Base-by-base conservation (phyloP, 257 asterid genomes). In the Nicotiana obtusifolia region DNA sequence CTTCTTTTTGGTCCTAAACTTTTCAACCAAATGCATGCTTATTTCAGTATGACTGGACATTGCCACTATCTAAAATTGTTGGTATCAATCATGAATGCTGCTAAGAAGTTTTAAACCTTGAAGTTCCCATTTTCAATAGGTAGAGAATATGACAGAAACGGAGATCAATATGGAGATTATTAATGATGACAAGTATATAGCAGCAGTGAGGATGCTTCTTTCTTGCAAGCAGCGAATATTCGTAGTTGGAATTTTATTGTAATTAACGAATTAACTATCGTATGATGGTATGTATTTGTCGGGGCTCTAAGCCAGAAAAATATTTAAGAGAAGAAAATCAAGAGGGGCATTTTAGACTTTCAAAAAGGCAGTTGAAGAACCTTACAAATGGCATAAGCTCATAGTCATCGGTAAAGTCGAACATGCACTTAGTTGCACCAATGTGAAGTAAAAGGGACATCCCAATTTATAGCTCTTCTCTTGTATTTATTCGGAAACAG, bases 331-430 rank as follows among this genome's bases (percentile, higher is more conserved):
- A 73, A 44, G 22, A 65, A 65, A 30, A 47, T 15, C 0, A 10
- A 20, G 5, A 30, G 24, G 68, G 67, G 81, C 7, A 54, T 77
- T 76, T 24, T 22, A 62, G 82, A 57, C 76, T 54, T 80, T 80
- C 76, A 79, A 0, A 56, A 77, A 77, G 67, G 52, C n/a, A 16
- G 17, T 56, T 9, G 41, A 56, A 52, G 28, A 57, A 52, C 5
- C 69, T 77, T 19, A 35, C 52, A 78, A 78, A 41, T 60, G 59
- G 73, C 41, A 60, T 33, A 41, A 20, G 16, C 1, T 56, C 16
- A 57, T 35, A 37, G 17, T 64, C 82, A 11, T 57, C 5, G 82
- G 54, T 24, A 26, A 59, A 61, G 41, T 20, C 26, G 59, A 78
- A 61, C 19, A 20, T 60, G 82, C 20, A 56, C 54, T 56, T 77